Conservation (phyloP, 495 filamentous ascomycete genomes). For the Tuber microsphaerosporum region DNA sequence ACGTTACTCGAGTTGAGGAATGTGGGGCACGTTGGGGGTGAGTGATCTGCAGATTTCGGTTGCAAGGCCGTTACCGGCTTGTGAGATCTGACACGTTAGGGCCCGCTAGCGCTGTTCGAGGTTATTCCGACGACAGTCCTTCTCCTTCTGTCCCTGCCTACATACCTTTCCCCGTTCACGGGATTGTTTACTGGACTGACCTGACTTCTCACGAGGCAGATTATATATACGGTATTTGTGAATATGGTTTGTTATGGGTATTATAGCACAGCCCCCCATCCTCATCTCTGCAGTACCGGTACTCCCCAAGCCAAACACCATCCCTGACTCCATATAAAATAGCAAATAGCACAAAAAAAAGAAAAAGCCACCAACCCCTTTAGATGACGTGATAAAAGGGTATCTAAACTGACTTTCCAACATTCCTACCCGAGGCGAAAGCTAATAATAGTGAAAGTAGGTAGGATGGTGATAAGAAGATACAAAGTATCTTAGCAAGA, state of each 20-base stretch:
- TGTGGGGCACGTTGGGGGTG: not conserved
- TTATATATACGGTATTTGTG: not conserved
- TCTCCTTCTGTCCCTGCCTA: not conserved
- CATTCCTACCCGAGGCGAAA: not conserved
- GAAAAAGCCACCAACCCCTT: not conserved
- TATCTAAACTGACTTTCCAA: not conserved
- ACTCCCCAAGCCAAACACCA: not conserved
- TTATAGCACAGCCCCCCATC: not conserved
- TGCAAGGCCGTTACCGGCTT: not conserved
- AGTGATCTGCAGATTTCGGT: not conserved
- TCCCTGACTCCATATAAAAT: not conserved
- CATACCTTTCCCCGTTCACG: not conserved
- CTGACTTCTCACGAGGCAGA: not conserved
- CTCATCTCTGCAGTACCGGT: not conserved
- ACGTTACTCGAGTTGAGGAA: not conserved
- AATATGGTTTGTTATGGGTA: not conserved
- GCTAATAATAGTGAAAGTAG: not conserved
- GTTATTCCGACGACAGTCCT: not conserved
- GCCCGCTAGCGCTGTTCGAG: not conserved
- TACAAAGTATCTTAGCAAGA: not conserved
- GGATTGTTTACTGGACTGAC: not conserved
- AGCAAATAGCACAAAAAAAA: not conserved
- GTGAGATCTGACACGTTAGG: not conserved
- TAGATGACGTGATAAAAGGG: not conserved
- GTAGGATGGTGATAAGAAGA: not conserved